Evolutionary conservation across 169 alveolate species (phyloP), one percentile per base, ranked within the genome.

Genomic region (Plasmodium inui): DNA sequence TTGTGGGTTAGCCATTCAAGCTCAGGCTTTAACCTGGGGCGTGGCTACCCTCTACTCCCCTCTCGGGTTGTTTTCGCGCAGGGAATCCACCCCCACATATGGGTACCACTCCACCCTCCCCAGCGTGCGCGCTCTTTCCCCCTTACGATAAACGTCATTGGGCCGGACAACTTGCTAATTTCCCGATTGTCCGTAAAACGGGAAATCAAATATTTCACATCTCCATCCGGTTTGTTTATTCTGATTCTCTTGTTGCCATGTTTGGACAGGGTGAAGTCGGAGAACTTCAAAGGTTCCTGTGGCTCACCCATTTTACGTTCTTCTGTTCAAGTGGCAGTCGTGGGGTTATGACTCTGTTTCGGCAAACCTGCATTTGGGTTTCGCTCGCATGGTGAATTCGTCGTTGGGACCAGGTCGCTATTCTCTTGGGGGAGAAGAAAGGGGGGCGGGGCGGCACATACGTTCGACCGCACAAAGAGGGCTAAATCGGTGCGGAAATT

Each of bases 121-220:
- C 28, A 57, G 8, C 72, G 17, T 8, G 30, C 17, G 30, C 72
- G 9, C 67, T n/a, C 67, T 82, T 28, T 19, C 73, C 53, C 76
- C 76, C 71, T 91, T 91, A 91, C 95, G 82, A 91, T 91, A 50
- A 91, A 91, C 34, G 92, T 91, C 57, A 91, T 61, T 12, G 95
- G 95, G 8, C 71, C 74, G 26, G 67, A 0, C 39, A 91, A 70
- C 44, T 82, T 81, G 81, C 73, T 76, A 44, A 91, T 34, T 14
- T 91, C 95, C 34, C 79, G 53, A 39, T 91, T 81, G 78, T 82
- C 92, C 26, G 78, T 91, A 81, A 91, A 91, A 7, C 95, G 83
- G 19, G 95, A 91, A 82, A 91, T 76, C 34, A 91, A 39, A 82
- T 71, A 82, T 82, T 80, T 91, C 34, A 39, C 61, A 82, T 50